Base-by-base conservation (phyloP, 768 basidiomycete species). In the Cyclocybe cylindracea region DNA sequence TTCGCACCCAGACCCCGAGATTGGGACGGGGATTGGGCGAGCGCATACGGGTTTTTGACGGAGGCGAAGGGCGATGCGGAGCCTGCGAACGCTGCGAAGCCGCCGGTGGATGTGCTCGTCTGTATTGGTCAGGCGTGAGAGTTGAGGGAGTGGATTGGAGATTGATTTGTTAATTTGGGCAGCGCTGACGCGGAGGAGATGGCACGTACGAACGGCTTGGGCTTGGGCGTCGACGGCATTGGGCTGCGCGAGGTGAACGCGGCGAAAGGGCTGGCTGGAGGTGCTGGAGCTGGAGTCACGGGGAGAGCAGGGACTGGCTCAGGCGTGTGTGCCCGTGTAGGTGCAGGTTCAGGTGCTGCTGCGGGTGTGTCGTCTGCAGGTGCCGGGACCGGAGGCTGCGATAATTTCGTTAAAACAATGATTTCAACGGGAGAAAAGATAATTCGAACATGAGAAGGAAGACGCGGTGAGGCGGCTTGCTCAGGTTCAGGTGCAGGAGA, bases 81-180 rank as follows among this genome's bases (percentile, higher is more conserved):
- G 10, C 69, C 67, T 5, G 68, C 69, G 44, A 71, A 73, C 5
- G 64, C 62, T 10, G 71, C 68, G 44, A 70, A 70, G 6, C 62
- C 66, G 13, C 61, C 50, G 24, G 24, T 24, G 14, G 61, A 59
- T 16, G 62, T 45, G 33, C 46, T 56, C 7, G 56, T 36, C 60
- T 63, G 35, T 16, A 24, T 24, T 24, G 24, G 24, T 24, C 24
- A 5, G 5, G 24, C 3, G 18, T 32, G n/a, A 46, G n/a, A n/a
- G n/a, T n/a, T n/a, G n/a, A n/a, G n/a, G n/a, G 53, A 16, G 6
- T 24, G 9, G 29, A 14, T 14, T 35, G 10, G 44, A 32, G 5
- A 43, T 41, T 16, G 43, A 29, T 37, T 29, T 24, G 34, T 19
- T 16, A 5, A 24, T 2, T 24, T 24, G 24, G 24, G 24, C 8